Evolutionary conservation across 2,329 filamentous ascomycete species (phyloP).

Genomic region (Pseudogymnoascus sp.): DNA sequence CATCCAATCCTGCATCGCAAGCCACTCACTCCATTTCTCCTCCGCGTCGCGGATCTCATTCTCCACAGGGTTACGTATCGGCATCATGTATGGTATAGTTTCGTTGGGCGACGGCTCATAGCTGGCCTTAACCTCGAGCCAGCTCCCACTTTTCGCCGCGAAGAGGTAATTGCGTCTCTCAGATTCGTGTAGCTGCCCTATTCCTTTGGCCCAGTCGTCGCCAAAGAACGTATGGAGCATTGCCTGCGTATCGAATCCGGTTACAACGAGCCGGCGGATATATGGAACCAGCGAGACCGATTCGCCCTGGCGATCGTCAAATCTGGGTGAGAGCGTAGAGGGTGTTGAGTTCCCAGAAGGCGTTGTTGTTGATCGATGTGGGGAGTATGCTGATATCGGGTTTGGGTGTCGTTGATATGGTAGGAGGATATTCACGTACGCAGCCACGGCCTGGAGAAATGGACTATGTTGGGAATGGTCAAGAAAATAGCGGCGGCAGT

Average conservation of each 20-base stretch:
- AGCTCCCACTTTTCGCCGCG: slow-evolving; percentile 84
- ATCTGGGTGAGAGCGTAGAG: slow-evolving; percentile 23
- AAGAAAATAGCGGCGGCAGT: slow-evolving; percentile 84
- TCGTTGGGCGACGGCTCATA: slow-evolving; percentile 85
- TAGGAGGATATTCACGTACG: slow-evolving; percentile 84
- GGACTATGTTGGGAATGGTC: slow-evolving; percentile 81
- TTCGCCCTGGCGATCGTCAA: slow-evolving; percentile 16
- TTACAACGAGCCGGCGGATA: slow-evolving; percentile 81
- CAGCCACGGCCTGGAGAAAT: slow-evolving; percentile 78
- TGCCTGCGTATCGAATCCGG: slow-evolving; percentile 78
- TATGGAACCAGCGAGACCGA: slow-evolving; percentile 74
- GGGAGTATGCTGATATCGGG: slow-evolving; percentile 36
- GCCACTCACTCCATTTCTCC: slow-evolving; percentile 84
- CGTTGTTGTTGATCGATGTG: slow-evolving; percentile 28
- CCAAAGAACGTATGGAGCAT: slow-evolving; percentile 96
- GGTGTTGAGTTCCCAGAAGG: slow-evolving; percentile 18
- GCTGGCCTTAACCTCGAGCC: slow-evolving; percentile 79
- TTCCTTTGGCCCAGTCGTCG: slow-evolving; percentile 77
- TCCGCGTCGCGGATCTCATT: slow-evolving; percentile 79
- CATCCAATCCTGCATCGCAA: slow-evolving; percentile 99
- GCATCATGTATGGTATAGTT: slow-evolving; percentile 78
- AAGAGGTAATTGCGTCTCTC: slow-evolving; percentile 94
- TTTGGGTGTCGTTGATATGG: slow-evolving; percentile 65
- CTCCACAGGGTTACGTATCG: slow-evolving; percentile 68
- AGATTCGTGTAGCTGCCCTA: slow-evolving; percentile 77